These are phyloP conservation scores for Ormosia emarginata DNA, from an alignment of 306 rosid species.

Conservation along the genomic window DNA sequence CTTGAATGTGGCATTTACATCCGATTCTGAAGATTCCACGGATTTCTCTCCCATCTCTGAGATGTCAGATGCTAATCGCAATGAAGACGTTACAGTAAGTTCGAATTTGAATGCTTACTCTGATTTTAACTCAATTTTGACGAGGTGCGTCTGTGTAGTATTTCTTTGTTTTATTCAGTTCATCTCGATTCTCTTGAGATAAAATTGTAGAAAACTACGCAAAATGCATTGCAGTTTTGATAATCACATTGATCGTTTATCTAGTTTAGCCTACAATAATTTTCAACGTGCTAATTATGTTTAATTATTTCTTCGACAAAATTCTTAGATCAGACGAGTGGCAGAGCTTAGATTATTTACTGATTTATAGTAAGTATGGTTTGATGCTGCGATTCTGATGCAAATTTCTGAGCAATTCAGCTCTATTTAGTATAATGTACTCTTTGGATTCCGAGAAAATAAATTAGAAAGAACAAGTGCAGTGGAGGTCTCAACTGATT, in stretches of 20 bases:
- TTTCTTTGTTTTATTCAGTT: not conserved
- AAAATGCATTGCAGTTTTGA: not conserved
- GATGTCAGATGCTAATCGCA: not conserved
- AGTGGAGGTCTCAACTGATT: not conserved
- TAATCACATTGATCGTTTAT: not conserved
- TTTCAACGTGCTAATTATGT: not conserved
- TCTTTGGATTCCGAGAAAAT: not conserved
- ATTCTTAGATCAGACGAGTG: not conserved
- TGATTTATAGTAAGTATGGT: not conserved
- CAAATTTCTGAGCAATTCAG: not conserved
- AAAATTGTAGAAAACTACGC: not conserved
- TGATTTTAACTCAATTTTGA: not conserved
- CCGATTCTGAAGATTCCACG: not conserved
- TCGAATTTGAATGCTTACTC: not conserved
- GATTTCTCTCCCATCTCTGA: not conserved
- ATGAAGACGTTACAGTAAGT: not conserved
- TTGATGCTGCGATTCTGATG: not conserved
- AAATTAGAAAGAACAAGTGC: not conserved
- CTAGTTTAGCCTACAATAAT: not conserved
- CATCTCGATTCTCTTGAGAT: not conserved
- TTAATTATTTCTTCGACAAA: not conserved
- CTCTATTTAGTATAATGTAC: not conserved
- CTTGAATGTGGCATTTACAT: conserved; percentile 12
- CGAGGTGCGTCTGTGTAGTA: not conserved
- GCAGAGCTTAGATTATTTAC: not conserved